These are phyloP conservation scores for Eucalyptus lansdowneana DNA, from an alignment of 345 rosid species.

Conservation along the genomic window DNA sequence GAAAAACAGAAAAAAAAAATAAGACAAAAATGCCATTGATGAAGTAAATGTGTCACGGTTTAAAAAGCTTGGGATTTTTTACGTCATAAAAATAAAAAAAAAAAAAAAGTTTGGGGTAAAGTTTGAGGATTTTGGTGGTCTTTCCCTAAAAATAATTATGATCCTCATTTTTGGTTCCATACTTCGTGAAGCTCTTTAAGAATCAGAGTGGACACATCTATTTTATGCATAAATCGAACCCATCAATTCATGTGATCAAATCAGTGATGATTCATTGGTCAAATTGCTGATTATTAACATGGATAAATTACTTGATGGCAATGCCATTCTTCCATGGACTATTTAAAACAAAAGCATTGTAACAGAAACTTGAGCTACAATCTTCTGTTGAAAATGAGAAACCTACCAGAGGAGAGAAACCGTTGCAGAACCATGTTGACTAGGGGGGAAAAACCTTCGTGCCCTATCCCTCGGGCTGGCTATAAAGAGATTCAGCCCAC, in stretches of 20 bases:
- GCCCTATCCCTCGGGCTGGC: not conserved
- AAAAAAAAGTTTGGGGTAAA: no score
- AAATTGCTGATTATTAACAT: not conserved
- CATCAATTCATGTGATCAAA: not conserved
- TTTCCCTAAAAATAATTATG: not conserved
- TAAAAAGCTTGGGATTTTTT: fast-evolving
- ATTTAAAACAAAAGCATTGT: not conserved
- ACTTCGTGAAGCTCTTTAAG: not conserved
- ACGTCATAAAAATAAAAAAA: fast-evolving
- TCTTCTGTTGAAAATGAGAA: not conserved
- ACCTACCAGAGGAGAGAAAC: not conserved
- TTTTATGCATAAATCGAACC: not conserved
- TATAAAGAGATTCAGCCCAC: not conserved
- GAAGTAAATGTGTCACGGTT: no score
- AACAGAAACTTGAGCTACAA: not conserved
- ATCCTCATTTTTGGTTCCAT: not conserved
- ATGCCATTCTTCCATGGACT: not conserved
- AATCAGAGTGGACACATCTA: not conserved
- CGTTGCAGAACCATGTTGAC: not conserved
- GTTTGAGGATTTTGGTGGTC: no score
- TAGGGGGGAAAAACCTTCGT: not conserved
- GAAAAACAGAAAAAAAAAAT: no score
- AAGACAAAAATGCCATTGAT: no score
- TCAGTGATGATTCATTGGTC: not conserved
- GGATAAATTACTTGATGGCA: not conserved